phyloP scores from a whole-genome alignment of 805 yeast species.

The Lachancea meyersii region DNA sequence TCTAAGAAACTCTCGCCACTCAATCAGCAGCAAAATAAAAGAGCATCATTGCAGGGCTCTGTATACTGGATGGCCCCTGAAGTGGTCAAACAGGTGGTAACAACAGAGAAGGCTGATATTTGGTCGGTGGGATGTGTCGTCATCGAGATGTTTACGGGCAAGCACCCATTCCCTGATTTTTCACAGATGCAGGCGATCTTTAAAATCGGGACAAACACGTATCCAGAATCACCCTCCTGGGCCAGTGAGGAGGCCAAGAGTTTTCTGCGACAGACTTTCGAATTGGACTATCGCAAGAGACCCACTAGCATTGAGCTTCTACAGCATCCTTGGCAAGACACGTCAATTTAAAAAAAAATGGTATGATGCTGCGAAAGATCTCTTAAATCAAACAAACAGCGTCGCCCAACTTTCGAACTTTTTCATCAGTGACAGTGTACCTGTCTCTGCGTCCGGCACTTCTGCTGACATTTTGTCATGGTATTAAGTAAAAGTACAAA shows the following conservation, averaged over 20 bases:
- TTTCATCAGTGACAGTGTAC: too few relatives aligned
- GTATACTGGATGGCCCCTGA: conserved; percentile 99
- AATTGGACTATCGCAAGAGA: conserved; percentile 64
- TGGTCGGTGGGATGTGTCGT: conserved; percentile 96
- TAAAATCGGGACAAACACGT: conserved; percentile 77
- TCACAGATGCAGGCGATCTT: conserved; percentile 97
- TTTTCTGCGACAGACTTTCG: conserved; percentile 64
- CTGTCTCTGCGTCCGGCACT: too few relatives aligned
- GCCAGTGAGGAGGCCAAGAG: conserved; percentile 61
- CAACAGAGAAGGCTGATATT: conserved; percentile 89
- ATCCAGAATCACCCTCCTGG: conserved; percentile 76
- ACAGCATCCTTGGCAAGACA: conserved; percentile 40
- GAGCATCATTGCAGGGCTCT: conserved; percentile 89
- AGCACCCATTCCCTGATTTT: conserved; percentile 92
- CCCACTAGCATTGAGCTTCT: conserved; percentile 68
- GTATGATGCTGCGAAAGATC: neutral
- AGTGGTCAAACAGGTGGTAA: conserved; percentile 87
- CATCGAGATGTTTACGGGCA: conserved; percentile 92
- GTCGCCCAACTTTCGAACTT: too few relatives aligned
- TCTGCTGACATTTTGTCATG: neutral
- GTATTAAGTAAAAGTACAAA: too few relatives aligned
- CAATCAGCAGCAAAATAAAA: conserved; percentile 38
- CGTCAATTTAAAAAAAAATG: conserved; percentile 14
- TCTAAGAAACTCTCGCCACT: conserved; percentile 61
- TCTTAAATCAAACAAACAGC: neutral